Percentiles rank a stretch among this genome's conserved stretches.
phyloP scores from a whole-genome alignment of 148 eudicot genomes.

The Cornus florida region DNA sequence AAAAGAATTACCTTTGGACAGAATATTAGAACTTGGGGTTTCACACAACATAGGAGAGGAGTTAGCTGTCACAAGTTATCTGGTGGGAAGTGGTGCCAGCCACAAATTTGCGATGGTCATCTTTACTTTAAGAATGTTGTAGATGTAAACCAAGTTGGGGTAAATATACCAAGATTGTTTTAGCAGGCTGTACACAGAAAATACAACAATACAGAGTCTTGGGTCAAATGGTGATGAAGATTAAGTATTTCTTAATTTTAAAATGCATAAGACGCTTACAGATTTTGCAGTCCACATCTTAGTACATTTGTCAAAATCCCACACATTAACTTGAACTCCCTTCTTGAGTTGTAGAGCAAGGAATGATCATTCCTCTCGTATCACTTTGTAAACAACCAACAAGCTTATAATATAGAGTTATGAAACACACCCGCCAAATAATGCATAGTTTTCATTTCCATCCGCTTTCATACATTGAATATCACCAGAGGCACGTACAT shows the following conservation, averaged over 20 bases:
- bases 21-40: not conserved
- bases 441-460: conserved; percentile 64
- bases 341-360: conserved; percentile 46
- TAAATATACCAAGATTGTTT: conserved; percentile 80
- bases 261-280: conserved; percentile 43
- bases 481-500: conserved; percentile 61
- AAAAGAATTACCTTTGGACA: not conserved
- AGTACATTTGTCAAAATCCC: conserved; percentile 50
- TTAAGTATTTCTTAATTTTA: not conserved
- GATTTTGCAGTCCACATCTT: conserved; percentile 88
- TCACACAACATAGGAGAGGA: not conserved
- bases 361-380: not conserved
- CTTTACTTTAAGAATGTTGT: conserved; percentile 73
- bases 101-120: conserved; percentile 92
- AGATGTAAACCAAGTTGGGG: conserved; percentile 87
- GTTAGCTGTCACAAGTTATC: conserved; percentile 41
- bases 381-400: not conserved
- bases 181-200: conserved; percentile 64
- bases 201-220: not conserved
- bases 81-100: conserved; percentile 88
- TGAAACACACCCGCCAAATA: conserved; percentile 74
- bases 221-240: not conserved
- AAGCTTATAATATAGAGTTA: not conserved
- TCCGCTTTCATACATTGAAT: conserved; percentile 64
- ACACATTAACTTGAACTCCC: conserved; percentile 82